Base-by-base conservation (phyloP, 164 flowering plant genomes). In the Magnolia sinica region DNA sequence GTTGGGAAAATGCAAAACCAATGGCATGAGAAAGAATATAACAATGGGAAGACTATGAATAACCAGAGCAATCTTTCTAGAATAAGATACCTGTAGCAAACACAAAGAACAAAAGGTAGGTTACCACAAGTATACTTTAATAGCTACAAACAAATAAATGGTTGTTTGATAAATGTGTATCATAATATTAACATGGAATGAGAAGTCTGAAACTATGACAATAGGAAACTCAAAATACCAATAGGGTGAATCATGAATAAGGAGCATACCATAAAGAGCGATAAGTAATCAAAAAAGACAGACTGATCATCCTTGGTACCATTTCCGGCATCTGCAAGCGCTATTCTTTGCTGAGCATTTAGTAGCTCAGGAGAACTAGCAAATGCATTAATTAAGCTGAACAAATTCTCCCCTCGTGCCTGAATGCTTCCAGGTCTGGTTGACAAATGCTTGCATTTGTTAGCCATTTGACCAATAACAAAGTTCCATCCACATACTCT, bases 331-430 rank as follows among this genome's bases (percentile, higher is more conserved):
- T 49, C 79, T 74, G 50, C 66, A 80, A 69, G 55, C 76, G 81
- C 76, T 73, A 64, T 78, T 74, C 88, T 80, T 80, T 89, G 87
- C 71, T 78, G 79, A 22, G 91, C 85, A 82, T 76, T 91, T 74
- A 50, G 82, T 50, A 92, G 82, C 78, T 78, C 68, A 72, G 96
- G 80, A 74, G 99, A 96, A 80, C 77, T 90, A 58, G 93, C 74
- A 74, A 96, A 94, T 76, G 92, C 93, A 79, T 89, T 91, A 24
- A 90, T 76, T 73, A 92, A 27, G 71, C 90, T 90, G 75, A 91
- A 82, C 83, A 96, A 81, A 84, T 96, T 96, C 13, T 96, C 97
- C 79, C 99, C 99, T 51, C 99, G 97, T 79, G 98, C 98, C 91
- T 96, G 98, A 74, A 96, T 86, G 87, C 98, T 96, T 78, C 99